Percentiles rank a stretch among this genome's conserved stretches.
These are phyloP conservation scores for Puccinia hordei DNA, from an alignment of 1,284 basidiomycete species.

Conservation along the genomic window DNA sequence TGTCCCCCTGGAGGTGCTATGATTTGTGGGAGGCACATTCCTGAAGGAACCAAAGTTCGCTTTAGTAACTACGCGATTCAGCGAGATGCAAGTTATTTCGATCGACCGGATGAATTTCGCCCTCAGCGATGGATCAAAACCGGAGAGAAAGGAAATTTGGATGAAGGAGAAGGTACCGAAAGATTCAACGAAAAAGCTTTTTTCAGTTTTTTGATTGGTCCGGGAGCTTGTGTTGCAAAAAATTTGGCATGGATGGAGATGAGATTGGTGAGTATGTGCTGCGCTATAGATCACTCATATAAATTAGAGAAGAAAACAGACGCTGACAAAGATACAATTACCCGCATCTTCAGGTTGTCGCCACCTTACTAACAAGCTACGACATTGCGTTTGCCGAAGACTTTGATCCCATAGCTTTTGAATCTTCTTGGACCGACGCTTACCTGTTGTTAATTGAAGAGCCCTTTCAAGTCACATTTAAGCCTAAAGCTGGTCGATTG, in stretches of 20 bases:
- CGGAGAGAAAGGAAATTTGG: conserved; percentile 51
- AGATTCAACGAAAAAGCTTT: conserved; percentile 29
- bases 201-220: conserved; percentile 52
- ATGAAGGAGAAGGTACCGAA: not conserved
- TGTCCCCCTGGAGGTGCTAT: conserved; percentile 56
- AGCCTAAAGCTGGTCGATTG: not conserved
- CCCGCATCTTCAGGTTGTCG: conserved; percentile 26
- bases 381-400: conserved; percentile 31
- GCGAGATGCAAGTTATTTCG: conserved; percentile 54
- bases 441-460: conserved; percentile 42
- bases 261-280: conserved; percentile 19
- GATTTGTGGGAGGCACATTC: conserved; percentile 55
- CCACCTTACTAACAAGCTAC: conserved; percentile 33
- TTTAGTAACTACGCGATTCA: conserved; percentile 57
- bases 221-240: conserved; percentile 55
- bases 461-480: conserved; percentile 31
- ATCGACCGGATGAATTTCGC: conserved; percentile 53
- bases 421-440: conserved; percentile 44
- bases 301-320: not conserved
- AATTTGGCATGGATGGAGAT: conserved; percentile 46
- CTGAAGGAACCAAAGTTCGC: conserved; percentile 56
- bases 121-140: conserved; percentile 57
- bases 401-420: conserved; percentile 41
- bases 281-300: not conserved
- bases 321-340: not conserved